Evolutionary conservation across 257 asterid species (phyloP), one percentile per base, ranked within the genome.

Genomic region (Salvia miltiorrhiza): DNA sequence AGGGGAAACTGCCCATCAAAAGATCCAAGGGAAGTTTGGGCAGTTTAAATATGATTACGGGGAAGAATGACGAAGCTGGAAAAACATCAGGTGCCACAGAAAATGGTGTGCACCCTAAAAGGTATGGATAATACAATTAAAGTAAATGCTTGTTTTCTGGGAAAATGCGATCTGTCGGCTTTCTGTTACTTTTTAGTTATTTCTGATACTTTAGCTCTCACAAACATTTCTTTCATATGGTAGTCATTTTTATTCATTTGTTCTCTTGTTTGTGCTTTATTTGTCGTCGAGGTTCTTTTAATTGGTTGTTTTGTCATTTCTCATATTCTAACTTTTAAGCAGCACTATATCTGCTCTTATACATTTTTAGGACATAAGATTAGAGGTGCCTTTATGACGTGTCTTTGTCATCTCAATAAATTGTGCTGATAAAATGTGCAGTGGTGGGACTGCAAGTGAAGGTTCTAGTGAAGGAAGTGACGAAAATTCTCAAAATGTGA

Each of bases 391-490:
- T 48, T 8, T 71, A 41, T 70, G 67, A 64, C 43, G 35, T 33
- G 41, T 50, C 45, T 5, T 68, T 59, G 47, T 23, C 76, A 14
- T 13, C 67, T 63, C 33, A 54, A 28, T 23, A 52, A 66, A 57
- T 57, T 32, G 13, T 49, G 63, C 48, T 65, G 58, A 59, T 69
- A 53, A 64, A 57, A 30, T 87, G 71, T 85, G 77, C 93, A 91
- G 99, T 79, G 92, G 69, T 28, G 99, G 88, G 70, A 91, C 96
- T 72, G 95, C 73, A 52, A 91, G 96, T 79, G 99, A 87, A 70
- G 97, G 93, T 67, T 82, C 93, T 64, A 87, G 95, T 50, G 99
- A 85, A 47, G 98, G 97, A 79, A 94, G 98, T 73, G 93, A 91
- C 74, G 86, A 78, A 49, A 79, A 89, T 78, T 94, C 97, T 65